Evolutionary conservation across 2,329 filamentous ascomycete genomes (phyloP).

Genomic region (Incumbomyces delicatus): DNA sequence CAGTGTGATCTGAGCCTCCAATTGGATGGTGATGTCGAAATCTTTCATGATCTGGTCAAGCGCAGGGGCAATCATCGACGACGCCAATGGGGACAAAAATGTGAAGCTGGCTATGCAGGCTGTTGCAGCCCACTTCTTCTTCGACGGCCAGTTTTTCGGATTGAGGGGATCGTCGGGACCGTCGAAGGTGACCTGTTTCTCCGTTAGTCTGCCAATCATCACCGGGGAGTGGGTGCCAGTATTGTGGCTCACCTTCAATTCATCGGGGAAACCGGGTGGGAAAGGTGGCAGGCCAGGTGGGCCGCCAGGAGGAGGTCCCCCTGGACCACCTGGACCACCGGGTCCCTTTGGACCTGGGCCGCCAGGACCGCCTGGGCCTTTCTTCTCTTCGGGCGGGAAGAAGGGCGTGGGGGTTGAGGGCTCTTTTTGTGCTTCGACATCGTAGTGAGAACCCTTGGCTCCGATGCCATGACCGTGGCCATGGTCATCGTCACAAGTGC

Average conservation of each 20-base stretch:
- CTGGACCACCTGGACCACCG: neutral
- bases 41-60: slow-evolving; percentile 44
- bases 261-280: slow-evolving; percentile 5
- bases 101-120: slow-evolving; percentile 49
- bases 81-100: slow-evolving; percentile 55
- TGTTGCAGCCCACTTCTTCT: slow-evolving; percentile 50
- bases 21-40: slow-evolving; percentile 37
- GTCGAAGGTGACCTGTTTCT: slow-evolving; percentile 37
- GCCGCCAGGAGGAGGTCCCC: neutral
- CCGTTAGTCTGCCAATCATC: slow-evolving; percentile 35
- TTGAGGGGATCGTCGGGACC: slow-evolving; percentile 43
- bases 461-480: slow-evolving; percentile 14
- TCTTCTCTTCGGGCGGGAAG: slow-evolving; percentile 14
- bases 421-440: slow-evolving; percentile 19
- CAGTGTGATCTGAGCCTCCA: slow-evolving; percentile 41
- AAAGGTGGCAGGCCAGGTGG: slow-evolving; percentile 4
- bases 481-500: slow-evolving; percentile 21
- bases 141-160: slow-evolving; percentile 46
- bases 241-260: slow-evolving; percentile 1
- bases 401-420: slow-evolving; percentile 19
- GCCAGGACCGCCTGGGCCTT: slow-evolving; percentile 11
- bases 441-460: slow-evolving; percentile 17
- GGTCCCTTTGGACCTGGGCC: slow-evolving; percentile 9
- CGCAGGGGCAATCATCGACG: slow-evolving; percentile 49
- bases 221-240: no score